These are phyloP conservation scores for Pichia sp. DNA, from an alignment of 1,139 yeast species.

Conservation along the genomic window DNA sequence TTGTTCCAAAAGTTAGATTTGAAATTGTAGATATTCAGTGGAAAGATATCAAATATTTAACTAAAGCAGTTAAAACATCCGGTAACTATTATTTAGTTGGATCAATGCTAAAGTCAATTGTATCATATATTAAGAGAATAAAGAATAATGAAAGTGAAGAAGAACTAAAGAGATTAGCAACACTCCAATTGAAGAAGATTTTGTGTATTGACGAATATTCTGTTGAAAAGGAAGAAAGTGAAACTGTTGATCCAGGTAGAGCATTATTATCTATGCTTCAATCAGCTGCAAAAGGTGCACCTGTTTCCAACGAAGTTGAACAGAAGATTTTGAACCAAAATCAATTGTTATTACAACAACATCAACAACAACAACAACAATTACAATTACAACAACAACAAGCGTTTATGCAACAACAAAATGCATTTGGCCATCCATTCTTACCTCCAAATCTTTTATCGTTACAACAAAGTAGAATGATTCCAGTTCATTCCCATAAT, in stretches of 20 bases:
- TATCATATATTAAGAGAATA: conserved; percentile 46
- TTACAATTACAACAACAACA: conserved; percentile 9
- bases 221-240: conserved; percentile 20
- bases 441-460: conserved; percentile 14
- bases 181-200: conserved; percentile 54
- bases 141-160: conserved; percentile 44
- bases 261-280: conserved; percentile 63
- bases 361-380: conserved; percentile 4
- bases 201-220: conserved; percentile 47
- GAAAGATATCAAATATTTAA: conserved; percentile 44
- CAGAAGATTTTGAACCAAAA: background rate
- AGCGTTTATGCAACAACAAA: conserved; percentile 13
- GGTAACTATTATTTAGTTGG: conserved; percentile 52
- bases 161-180: conserved; percentile 51
- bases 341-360: background rate
- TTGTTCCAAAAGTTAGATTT: conserved; percentile 77
- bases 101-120: conserved; percentile 56
- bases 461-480: conserved; percentile 10
- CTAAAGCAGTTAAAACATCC: conserved; percentile 32
- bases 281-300: conserved; percentile 35
- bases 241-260: conserved; percentile 61
- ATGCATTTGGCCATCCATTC: conserved; percentile 15
- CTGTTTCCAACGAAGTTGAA: conserved; percentile 7
- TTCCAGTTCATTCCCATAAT: conserved; percentile 18
- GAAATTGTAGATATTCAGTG: conserved; percentile 74